These are phyloP conservation scores for Yamadazyma phyllophila DNA, from an alignment of 805 yeast genomes.

Conservation along the genomic window DNA sequence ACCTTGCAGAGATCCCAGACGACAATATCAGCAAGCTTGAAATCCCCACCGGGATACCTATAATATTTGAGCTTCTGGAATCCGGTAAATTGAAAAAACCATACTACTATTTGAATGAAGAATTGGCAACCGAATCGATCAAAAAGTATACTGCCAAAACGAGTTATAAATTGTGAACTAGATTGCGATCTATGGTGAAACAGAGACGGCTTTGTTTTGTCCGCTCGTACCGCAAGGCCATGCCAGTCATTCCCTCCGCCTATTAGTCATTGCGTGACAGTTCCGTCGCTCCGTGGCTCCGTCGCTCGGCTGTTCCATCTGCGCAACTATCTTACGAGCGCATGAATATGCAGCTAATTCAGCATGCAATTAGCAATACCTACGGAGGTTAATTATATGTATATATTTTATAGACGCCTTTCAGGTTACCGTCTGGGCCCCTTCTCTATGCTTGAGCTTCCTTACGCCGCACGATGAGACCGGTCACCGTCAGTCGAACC, in stretches of 20 bases:
- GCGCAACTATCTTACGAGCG: too few species aligned
- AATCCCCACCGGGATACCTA: conserved; percentile 45
- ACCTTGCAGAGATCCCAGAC: conserved; percentile 34
- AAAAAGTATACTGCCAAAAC: conserved; percentile 32
- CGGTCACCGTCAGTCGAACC: neutral
- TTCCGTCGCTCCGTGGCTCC: too few species aligned
- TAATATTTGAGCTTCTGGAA: conserved; percentile 40
- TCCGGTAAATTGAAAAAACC: conserved; percentile 24
- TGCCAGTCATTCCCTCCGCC: too few species aligned
- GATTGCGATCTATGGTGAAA: neutral
- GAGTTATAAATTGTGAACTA: conserved; percentile 5
- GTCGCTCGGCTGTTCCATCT: too few species aligned
- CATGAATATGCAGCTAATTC: too few species aligned
- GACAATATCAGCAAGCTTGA: conserved; percentile 38
- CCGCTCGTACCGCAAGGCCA: too few species aligned
- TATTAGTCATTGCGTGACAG: too few species aligned
- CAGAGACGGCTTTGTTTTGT: neutral
- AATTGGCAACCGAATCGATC: conserved; percentile 38
- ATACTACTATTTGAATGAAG: conserved; percentile 40
- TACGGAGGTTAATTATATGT: too few species aligned
- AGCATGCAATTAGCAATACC: too few species aligned
- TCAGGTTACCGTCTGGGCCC: too few species aligned
- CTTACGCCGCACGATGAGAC: neutral
- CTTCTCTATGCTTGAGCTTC: neutral
- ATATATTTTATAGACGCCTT: too few species aligned